Base-by-base conservation (phyloP, 768 basidiomycete species). In the Scleroderma citrinum region DNA sequence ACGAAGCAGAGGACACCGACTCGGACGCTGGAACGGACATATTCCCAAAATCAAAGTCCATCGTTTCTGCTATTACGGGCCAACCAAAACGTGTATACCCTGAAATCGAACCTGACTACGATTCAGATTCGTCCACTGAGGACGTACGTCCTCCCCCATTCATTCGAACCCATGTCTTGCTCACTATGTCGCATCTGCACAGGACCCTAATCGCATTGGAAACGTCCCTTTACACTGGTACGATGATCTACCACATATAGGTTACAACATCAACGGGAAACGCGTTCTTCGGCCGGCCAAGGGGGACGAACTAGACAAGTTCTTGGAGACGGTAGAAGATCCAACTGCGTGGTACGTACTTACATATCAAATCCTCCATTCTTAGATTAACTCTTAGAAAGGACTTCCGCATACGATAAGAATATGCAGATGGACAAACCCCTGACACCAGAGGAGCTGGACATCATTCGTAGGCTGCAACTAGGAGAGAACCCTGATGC, bases 151-250 rank as follows among this genome's bases (percentile, higher is more conserved):
- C 37, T 21, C 44, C 17, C 38, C 3, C 47, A 29, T 32, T 35
- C 43, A 41, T 32, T 49, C n/a, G 14, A 31, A 0, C 11, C 34
- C 40, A n/a, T 19, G 23, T 47, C 19, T 24, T 40, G 20, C 50
- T 54, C 20, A 50, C 44, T 16, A 26, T 40, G 51, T 56, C 54
- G 48, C 49, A 21, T 32, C 39, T 46, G 31, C 49, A 47, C 56
- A 98, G 93, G 80, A 83, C 47, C 89, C 88, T n/a, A 98, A 96
- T 64, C 90, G 94, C 51, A 82, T 96, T 57, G 96, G 96, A 46
- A 79, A 95, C 68, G 74, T 99, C 53, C 96, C 96, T 40, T 86
- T 87, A 78, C 93, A 99, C 61, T 99, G 95, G 93, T 99, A 99
- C 67, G 96, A 98, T 65, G 94, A 98, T 73, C 74, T 99, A 57